Conservation (phyloP, 108 stramenopile species). For the Pseudonitzschia pungens region DNA sequence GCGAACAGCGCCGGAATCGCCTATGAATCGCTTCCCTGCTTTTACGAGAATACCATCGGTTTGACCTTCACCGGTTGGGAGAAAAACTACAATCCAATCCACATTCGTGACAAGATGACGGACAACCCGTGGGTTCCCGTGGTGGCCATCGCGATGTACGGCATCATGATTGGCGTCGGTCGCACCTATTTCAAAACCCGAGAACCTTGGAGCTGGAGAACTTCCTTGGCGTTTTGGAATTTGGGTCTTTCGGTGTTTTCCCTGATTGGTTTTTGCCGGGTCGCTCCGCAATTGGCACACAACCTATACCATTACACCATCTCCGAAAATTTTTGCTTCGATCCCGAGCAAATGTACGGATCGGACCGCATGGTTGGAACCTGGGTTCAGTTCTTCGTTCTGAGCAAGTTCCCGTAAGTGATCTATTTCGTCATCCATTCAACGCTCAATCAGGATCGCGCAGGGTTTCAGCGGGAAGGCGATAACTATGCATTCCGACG, state of each 20-base stretch:
- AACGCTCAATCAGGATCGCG: not conserved
- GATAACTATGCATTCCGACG: too few species aligned
- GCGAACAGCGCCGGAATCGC: slow-evolving; percentile 24
- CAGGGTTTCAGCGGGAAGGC: not conserved
- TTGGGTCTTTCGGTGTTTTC: slow-evolving; percentile 83
- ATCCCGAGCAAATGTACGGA: slow-evolving; percentile 38
- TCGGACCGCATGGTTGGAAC: slow-evolving; percentile 40
- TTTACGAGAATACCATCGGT: slow-evolving; percentile 21
- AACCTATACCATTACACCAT: slow-evolving; percentile 61
- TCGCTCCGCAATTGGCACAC: slow-evolving; percentile 84
- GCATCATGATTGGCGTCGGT: slow-evolving; percentile 35
- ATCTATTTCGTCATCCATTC: not conserved
- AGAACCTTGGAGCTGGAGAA: slow-evolving; percentile 67
- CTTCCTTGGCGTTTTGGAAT: slow-evolving; percentile 84
- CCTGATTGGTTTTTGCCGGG: slow-evolving; percentile 83
- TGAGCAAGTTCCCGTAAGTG: slow-evolving; percentile 87
- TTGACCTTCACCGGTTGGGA: slow-evolving; percentile 30
- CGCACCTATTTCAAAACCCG: slow-evolving; percentile 39
- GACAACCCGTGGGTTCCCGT: slow-evolving; percentile 46
- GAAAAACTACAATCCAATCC: slow-evolving; percentile 44
- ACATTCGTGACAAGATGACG: slow-evolving; percentile 45
- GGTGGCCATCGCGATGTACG: slow-evolving; percentile 35
- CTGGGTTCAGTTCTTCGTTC: slow-evolving; percentile 93
- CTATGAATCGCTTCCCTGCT: slow-evolving; percentile 33
- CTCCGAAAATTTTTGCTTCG: slow-evolving; percentile 72